Percentiles rank a stretch among this genome's conserved stretches.
Evolutionary conservation across 768 basidiomycete genomes (phyloP).

Genomic region (Tulasnella sp.): DNA sequence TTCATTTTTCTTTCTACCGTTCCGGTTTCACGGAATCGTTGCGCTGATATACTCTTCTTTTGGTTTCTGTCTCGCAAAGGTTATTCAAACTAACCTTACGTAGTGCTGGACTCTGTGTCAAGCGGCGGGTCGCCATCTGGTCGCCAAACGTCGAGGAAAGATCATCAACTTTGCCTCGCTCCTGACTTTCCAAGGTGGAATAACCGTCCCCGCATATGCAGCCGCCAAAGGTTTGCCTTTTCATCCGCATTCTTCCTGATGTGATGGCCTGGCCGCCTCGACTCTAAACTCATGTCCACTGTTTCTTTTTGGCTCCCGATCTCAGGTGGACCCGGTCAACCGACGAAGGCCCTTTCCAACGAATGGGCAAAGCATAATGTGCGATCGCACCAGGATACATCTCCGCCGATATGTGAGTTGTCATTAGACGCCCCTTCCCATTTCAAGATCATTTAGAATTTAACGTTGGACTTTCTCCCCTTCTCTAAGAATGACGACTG

Average conservation of each 20-base stretch:
- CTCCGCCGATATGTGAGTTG: conserved; percentile 74
- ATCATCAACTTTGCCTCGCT: conserved; percentile 66
- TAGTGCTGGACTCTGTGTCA: conserved; percentile 79
- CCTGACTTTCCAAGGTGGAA: conserved; percentile 57
- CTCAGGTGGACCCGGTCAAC: conserved; percentile 60
- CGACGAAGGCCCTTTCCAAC: conserved; percentile 87
- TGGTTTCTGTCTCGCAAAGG: conserved; percentile 43
- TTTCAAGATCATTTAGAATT: not conserved
- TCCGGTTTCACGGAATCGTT: conserved; percentile 24
- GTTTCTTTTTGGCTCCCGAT: not conserved
- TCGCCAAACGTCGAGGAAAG: conserved; percentile 57
- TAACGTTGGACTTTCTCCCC: not conserved
- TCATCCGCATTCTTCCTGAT: not conserved
- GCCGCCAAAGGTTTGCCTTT: conserved; percentile 74
- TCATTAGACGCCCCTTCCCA: conserved; percentile 29
- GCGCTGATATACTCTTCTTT: not conserved
- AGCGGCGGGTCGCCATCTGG: conserved; percentile 88
- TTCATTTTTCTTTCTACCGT: too few species aligned
- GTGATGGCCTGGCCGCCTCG: not conserved
- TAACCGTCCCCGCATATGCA: conserved; percentile 84
- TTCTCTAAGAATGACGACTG: conserved; percentile 57
- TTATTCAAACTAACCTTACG: conserved; percentile 83
- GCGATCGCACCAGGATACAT: conserved; percentile 86
- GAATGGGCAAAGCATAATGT: conserved; percentile 89
- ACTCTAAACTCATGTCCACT: conserved; percentile 26